phyloP scores from a whole-genome alignment of 2,329 filamentous ascomycete genomes.

The Dryadomyces quercus-mongolicae region DNA sequence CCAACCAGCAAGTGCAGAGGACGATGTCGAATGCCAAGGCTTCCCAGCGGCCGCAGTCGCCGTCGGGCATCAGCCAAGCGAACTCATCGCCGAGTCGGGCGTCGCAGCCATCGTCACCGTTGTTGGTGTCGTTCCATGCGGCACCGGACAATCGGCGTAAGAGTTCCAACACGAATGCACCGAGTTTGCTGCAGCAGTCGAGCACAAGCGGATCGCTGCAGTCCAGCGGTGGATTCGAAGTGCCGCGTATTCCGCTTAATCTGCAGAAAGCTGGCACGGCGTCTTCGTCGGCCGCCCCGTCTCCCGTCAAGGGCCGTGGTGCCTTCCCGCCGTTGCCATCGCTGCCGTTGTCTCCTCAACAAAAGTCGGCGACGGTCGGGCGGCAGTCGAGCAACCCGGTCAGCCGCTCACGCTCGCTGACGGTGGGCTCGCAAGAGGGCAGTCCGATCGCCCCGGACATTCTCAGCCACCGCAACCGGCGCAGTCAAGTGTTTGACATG shows the following conservation, averaged over 20 bases:
- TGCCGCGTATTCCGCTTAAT: conserved; percentile 48
- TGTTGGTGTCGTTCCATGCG: conserved; percentile 94
- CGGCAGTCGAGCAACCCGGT: conserved; percentile 49
- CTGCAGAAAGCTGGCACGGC: conserved; percentile 46
- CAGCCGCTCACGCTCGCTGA: conserved; percentile 74
- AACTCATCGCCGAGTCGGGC: conserved; percentile 80
- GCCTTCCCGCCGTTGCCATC: conserved; percentile 33
- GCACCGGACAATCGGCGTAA: conserved; percentile 73
- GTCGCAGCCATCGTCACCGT: conserved; percentile 69
- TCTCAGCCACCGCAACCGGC: conserved; percentile 71
- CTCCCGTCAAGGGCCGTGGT: conserved; percentile 42
- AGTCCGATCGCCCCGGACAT: conserved; percentile 61
- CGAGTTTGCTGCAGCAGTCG: conserved; percentile 72
- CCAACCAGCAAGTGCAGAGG: conserved; percentile 55
- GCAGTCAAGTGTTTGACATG: conserved; percentile 91
- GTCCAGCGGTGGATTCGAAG: conserved; percentile 50
- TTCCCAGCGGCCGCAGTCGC: conserved; percentile 69
- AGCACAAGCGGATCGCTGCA: conserved; percentile 45
- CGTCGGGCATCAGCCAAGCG: conserved; percentile 64
- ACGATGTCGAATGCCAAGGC: conserved; percentile 75
- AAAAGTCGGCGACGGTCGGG: conserved; percentile 41
- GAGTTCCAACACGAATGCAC: conserved; percentile 82
- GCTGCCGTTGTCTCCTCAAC: conserved; percentile 50
- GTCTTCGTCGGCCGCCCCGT: conserved; percentile 26
- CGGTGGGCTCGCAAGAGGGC: conserved; percentile 86